phyloP scores from a whole-genome alignment of 176 grass and related monocot genomes.

The Triticum timopheevii region DNA sequence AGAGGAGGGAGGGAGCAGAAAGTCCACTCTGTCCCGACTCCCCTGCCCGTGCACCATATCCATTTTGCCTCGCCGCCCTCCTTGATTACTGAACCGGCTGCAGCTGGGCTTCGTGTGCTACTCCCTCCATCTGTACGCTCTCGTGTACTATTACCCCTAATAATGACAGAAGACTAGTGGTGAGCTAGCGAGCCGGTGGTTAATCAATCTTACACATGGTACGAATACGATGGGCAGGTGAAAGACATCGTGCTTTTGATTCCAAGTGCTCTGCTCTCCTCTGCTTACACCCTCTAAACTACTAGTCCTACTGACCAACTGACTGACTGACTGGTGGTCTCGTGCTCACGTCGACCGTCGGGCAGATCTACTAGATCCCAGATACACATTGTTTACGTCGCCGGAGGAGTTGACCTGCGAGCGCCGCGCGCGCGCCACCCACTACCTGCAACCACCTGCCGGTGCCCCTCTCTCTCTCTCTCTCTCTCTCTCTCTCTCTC shows the following conservation, averaged over 20 bases:
- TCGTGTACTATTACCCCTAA: too few species aligned
- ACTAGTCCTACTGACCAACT: neutral
- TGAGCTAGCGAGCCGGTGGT: neutral
- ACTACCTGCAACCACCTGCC: neutral
- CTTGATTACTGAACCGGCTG: too few species aligned
- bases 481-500: too few species aligned
- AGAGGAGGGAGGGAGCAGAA: neutral
- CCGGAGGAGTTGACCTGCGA: neutral
- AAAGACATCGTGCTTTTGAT: conserved; percentile 2
- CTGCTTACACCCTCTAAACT: neutral
- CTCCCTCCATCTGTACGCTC: too few species aligned
- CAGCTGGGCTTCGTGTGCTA: too few species aligned
- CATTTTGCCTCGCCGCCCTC: too few species aligned
- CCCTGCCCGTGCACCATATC: too few species aligned
- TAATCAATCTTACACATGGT: neutral
- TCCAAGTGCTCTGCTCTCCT: neutral
- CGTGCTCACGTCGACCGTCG: too few species aligned
- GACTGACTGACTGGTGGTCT: neutral
- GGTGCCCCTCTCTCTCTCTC: neutral
- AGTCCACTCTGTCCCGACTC: neutral
- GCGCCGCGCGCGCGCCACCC: neutral
- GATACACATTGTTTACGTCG: neutral
- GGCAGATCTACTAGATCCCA: conserved; percentile 25
- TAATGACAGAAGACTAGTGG: neutral
- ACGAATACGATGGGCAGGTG: neutral